Evolutionary conservation across 2,329 filamentous ascomycete genomes (phyloP).

Genomic region (Teratosphaeria zuluensis): DNA sequence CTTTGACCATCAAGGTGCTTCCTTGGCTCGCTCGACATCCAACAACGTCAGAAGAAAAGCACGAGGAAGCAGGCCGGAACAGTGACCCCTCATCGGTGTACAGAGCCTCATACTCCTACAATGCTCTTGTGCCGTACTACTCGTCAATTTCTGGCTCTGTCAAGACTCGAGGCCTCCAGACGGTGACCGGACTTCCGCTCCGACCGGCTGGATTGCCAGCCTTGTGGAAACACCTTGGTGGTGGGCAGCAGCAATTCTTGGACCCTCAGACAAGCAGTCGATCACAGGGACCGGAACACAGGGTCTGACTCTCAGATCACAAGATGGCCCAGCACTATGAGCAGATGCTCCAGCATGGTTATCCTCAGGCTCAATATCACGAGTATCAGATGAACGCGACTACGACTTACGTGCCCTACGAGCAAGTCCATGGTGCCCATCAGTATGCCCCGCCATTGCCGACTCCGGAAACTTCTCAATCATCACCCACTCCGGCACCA

Average conservation of each 20-base stretch:
- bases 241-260: neutral
- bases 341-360: neutral
- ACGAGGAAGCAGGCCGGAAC: neutral
- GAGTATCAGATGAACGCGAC: neutral
- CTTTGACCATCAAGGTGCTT: neutral
- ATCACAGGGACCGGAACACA: neutral
- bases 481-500: conserved; percentile 1
- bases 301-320: neutral
- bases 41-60: neutral
- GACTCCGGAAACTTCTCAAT: neutral
- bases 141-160: neutral
- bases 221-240: neutral
- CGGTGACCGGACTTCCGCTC: neutral
- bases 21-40: neutral
- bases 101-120: neutral
- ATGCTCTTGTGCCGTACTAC: neutral
- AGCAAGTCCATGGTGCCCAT: neutral
- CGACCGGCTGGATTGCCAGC: neutral
- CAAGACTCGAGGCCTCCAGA: neutral
- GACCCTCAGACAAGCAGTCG: neutral
- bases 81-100: neutral
- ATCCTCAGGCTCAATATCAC: neutral
- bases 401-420: neutral
- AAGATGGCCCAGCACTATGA: neutral
- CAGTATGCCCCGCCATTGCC: neutral